Evolutionary conservation across 495 filamentous ascomycete genomes (phyloP), one percentile per base, ranked within the genome.

Genomic region (Penicillium ochrochloron): DNA sequence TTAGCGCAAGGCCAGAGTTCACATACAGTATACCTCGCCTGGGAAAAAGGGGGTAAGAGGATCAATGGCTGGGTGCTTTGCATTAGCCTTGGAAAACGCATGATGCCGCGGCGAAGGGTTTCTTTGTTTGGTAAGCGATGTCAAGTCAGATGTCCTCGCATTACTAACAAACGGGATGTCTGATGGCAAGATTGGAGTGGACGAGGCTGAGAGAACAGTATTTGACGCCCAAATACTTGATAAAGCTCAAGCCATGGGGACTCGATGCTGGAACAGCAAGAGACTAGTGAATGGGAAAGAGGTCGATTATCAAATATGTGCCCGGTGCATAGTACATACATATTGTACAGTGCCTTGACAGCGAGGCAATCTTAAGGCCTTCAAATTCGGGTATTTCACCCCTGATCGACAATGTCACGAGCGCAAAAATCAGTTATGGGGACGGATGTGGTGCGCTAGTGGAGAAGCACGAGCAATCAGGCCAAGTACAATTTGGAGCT

Each of bases 351-450:
- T 44, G n/a, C 44, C 10, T 25, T 2, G 7, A 21, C 10, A 48
- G 21, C 44, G 44, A 48, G 44, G 44, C 48, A 17, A 52, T 4
- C 25, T n/a, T 14, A 7, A 21, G 48, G 10, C 10, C 48, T 52
- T 52, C 25, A 27, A 27, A 27, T 27, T 27, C 27, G 48, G 44
- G 44, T n/a, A 27, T 52, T 52, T n/a, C 23, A 42, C 62, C 62
- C 62, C 62, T 64, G 62, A 64, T 35, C 56, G 35, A 53, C 44
- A 53, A 35, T 58, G 55, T 56, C 57, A 65, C 62, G 62, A 65
- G 62, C 59, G 44, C 59, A 66, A 62, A 66, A 66, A 53, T 17
- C 41, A 58, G 34, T 51, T 27, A 62, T 35, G 59, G 63, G 42
- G 27, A 8, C 29, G 35, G 52, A 42, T 55, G 48, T 62, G 55